Percentiles rank a stretch among this genome's conserved stretches.
These are phyloP conservation scores for Calonectria leucothoes DNA, from an alignment of 2,329 filamentous ascomycete genomes.

Conservation along the genomic window DNA sequence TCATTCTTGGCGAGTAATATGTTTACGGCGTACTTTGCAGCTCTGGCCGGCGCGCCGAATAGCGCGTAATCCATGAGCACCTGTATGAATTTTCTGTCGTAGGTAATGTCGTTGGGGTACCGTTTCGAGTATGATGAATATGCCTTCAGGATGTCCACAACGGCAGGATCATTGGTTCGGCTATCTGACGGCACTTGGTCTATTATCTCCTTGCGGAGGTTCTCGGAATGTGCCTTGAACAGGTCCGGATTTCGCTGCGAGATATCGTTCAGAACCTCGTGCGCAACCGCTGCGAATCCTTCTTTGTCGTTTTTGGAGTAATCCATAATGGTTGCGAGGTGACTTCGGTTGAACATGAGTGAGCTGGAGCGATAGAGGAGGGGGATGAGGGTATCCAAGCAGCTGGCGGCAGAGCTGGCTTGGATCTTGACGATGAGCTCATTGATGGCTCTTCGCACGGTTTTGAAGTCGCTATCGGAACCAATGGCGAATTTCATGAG, in stretches of 20 bases:
- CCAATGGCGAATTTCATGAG: slow-evolving; percentile 88
- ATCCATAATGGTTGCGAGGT: slow-evolving; percentile 90
- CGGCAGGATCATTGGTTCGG: slow-evolving; percentile 74
- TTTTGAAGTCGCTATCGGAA: slow-evolving; percentile 90
- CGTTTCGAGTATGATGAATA: slow-evolving; percentile 92
- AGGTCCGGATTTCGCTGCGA: slow-evolving; percentile 89
- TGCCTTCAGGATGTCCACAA: slow-evolving; percentile 93
- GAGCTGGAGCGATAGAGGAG: slow-evolving; percentile 86
- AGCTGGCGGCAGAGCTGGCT: slow-evolving; percentile 68
- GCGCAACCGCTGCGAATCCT: slow-evolving; percentile 80
- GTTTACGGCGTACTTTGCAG: slow-evolving; percentile 93
- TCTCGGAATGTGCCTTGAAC: slow-evolving; percentile 91
- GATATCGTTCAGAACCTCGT: slow-evolving; percentile 92
- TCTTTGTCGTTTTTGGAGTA: slow-evolving; percentile 87
- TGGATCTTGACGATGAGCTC: slow-evolving; percentile 88
- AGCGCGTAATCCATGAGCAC: slow-evolving; percentile 86
- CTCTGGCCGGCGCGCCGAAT: slow-evolving; percentile 82
- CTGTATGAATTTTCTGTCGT: slow-evolving; percentile 83
- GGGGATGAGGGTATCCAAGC: slow-evolving; percentile 84
- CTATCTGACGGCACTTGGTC: slow-evolving; percentile 80
- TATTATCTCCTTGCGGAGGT: slow-evolving; percentile 88
- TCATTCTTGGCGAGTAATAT: slow-evolving; percentile 82
- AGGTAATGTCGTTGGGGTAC: slow-evolving; percentile 85
- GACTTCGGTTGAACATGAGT: slow-evolving; percentile 93
- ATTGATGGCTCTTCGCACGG: slow-evolving; percentile 88